phyloP scores from a whole-genome alignment of 805 yeast species.

The Metschnikowia cubensis region DNA sequence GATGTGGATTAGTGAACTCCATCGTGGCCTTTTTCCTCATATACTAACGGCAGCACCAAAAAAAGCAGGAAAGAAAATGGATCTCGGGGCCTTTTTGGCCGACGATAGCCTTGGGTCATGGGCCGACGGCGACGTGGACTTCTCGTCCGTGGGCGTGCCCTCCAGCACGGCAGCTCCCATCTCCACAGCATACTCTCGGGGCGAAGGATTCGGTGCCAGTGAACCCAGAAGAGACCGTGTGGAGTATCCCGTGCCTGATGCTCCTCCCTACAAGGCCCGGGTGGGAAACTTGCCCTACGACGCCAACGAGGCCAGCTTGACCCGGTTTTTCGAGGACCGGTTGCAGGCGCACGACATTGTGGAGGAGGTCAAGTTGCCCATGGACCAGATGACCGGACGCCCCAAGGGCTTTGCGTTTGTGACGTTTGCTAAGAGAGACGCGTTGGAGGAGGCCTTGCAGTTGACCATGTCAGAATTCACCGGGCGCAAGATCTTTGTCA shows the following conservation, averaged over 20 bases:
- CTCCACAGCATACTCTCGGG: constrained; percentile 7
- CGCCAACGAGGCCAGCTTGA: constrained; percentile 59
- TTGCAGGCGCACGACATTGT: constrained; percentile 50
- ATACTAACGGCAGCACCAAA: constrained; percentile 37
- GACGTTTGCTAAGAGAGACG: constrained; percentile 43
- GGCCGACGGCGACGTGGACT: constrained; percentile 82
- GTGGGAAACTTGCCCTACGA: constrained; percentile 85
- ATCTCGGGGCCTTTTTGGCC: constrained; percentile 77
- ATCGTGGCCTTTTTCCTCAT: too few relatives aligned
- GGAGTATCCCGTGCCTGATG: constrained; percentile 84
- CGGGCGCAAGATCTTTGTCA: constrained; percentile 50
- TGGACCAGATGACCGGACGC: constrained; percentile 58
- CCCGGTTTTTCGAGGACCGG: constrained; percentile 58
- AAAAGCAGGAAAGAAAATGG: constrained; percentile 66
- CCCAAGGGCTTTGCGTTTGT: constrained; percentile 57
- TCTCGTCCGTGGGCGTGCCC: constrained; percentile 57
- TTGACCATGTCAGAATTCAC: constrained; percentile 42
- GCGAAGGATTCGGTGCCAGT: constrained; percentile 6
- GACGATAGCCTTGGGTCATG: constrained; percentile 74
- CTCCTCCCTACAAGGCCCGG: constrained; percentile 90
- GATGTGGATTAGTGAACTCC: too few relatives aligned
- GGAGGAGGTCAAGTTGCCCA: constrained; percentile 66
- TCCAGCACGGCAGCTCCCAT: constrained; percentile 19
- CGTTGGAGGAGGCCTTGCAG: constrained; percentile 49
- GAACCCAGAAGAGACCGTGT: constrained; percentile 44